Evolutionary conservation across 1,139 yeast genomes (phyloP).

Genomic region (Zygosaccharomyces pseudobailii): DNA sequence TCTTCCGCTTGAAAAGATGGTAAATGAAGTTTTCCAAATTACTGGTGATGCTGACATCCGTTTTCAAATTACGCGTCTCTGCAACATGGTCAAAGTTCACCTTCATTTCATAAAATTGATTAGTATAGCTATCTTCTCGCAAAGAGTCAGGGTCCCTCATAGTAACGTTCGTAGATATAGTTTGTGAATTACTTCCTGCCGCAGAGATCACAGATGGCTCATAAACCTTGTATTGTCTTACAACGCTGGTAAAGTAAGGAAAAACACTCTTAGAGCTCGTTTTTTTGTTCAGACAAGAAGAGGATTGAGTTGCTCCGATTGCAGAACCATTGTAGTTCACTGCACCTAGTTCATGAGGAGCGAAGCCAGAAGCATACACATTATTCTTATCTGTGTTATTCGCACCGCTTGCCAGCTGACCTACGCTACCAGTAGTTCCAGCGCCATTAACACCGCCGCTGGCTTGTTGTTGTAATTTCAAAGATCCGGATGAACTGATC

Average conservation of each 20-base stretch:
- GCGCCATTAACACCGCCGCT: neutral
- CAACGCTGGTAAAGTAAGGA: slow-evolving; percentile 21
- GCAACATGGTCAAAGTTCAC: slow-evolving; percentile 10
- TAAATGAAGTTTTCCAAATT: slow-evolving; percentile 31
- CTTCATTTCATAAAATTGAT: slow-evolving; percentile 20
- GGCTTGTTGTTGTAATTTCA: neutral
- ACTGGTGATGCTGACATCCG: slow-evolving; percentile 23
- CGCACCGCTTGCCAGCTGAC: neutral
- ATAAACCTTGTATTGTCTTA: slow-evolving; percentile 21
- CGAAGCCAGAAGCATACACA: neutral
- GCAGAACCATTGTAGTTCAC: neutral
- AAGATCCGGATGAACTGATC: slow-evolving; percentile 5
- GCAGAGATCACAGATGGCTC: slow-evolving; percentile 24
- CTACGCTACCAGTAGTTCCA: neutral
- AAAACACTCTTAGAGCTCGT: neutral
- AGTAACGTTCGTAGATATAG: slow-evolving; percentile 19
- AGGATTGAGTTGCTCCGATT: neutral
- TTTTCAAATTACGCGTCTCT: slow-evolving; percentile 13
- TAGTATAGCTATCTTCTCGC: slow-evolving; percentile 13
- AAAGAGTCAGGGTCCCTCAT: slow-evolving; percentile 11
- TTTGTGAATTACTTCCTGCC: slow-evolving; percentile 22
- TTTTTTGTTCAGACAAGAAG: neutral
- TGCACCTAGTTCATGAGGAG: slow-evolving; percentile 1
- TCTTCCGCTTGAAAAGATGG: slow-evolving; percentile 26
- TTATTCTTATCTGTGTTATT: neutral